Conservation (phyloP, 2,329 filamentous ascomycete species). For the Chaetomiaceae sp. region DNA sequence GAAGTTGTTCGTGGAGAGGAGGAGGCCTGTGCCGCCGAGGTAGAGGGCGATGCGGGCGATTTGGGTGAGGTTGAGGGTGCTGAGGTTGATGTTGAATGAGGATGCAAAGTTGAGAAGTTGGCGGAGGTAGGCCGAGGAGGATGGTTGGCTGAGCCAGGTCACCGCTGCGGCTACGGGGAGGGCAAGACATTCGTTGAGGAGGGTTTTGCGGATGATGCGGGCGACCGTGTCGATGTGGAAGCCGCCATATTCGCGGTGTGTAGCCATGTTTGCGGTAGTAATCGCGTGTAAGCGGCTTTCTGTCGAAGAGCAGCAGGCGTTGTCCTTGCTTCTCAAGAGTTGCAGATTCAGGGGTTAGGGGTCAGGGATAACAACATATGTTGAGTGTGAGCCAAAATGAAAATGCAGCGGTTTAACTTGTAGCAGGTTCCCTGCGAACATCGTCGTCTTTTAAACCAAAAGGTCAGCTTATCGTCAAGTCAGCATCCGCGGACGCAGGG, state of each 20-base stretch:
- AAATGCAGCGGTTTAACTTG: too few relatives aligned
- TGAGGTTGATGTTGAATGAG: slow-evolving; percentile 4
- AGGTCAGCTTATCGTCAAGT: too few relatives aligned
- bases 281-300: too few relatives aligned
- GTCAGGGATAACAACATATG: too few relatives aligned
- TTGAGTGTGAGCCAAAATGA: too few relatives aligned
- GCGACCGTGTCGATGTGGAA: slow-evolving; percentile 20
- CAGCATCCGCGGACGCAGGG: too few relatives aligned
- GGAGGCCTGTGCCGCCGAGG: slow-evolving; percentile 13
- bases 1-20: slow-evolving; percentile 16
- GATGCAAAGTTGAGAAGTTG: slow-evolving; percentile 1
- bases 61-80: slow-evolving; percentile 2
- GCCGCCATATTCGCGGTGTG: slow-evolving; percentile 14
- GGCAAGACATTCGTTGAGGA: slow-evolving; percentile 18
- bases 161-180: slow-evolving; percentile 15
- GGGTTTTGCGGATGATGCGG: slow-evolving; percentile 16
- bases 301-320: too few relatives aligned
- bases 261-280: slow-evolving; percentile 14
- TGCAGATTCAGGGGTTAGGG: too few relatives aligned
- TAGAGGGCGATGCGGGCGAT: slow-evolving; percentile 9
- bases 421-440: too few relatives aligned
- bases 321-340: too few relatives aligned
- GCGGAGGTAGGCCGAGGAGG: slow-evolving; percentile 5
- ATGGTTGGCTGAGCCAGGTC: slow-evolving; percentile 7
- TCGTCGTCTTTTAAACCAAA: too few relatives aligned